phyloP scores from a whole-genome alignment of 2,329 filamentous ascomycete genomes.

The Arthrobotrys megalospora region DNA sequence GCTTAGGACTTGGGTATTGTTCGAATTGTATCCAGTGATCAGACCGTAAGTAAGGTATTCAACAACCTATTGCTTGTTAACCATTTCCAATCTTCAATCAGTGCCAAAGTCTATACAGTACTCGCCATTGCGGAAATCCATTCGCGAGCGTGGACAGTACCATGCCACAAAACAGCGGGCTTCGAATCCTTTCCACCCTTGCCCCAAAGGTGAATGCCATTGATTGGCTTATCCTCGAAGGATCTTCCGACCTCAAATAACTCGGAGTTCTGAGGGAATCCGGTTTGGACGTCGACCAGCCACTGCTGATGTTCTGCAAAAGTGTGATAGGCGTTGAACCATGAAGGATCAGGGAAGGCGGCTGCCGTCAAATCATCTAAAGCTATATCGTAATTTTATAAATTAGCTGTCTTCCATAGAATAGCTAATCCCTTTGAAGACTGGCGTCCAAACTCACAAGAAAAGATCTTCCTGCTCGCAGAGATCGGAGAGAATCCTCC shows the following conservation, averaged over 20 bases:
- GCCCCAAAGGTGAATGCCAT: constrained; percentile 71
- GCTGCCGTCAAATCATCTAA: constrained; percentile 10
- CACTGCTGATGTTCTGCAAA: constrained; percentile 72
- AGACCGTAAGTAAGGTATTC: constrained; percentile 73
- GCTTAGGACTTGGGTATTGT: constrained; percentile 54
- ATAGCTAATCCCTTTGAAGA: background rate
- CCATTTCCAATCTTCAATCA: background rate
- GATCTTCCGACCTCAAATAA: constrained; percentile 71
- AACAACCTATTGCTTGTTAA: constrained; percentile 65
- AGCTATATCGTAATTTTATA: background rate
- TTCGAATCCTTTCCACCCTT: constrained; percentile 65
- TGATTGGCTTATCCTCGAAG: constrained; percentile 69
- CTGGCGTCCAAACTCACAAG: constrained; percentile 38
- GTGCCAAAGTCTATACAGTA: background rate
- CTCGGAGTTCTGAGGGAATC: constrained; percentile 70
- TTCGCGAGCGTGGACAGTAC: constrained; percentile 75
- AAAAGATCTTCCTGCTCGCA: constrained; percentile 12
- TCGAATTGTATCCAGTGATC: constrained; percentile 68
- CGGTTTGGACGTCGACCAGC: constrained; percentile 69
- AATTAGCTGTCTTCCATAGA: constrained; percentile 2
- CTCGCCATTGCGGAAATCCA: constrained; percentile 72
- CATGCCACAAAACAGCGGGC: constrained; percentile 72
- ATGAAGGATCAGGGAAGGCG: constrained; percentile 63
- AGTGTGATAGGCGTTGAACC: constrained; percentile 73
- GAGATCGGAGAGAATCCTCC: constrained; percentile 36